Conservation (phyloP, 2,329 filamentous ascomycete species). For the Emmonsia crescens region DNA sequence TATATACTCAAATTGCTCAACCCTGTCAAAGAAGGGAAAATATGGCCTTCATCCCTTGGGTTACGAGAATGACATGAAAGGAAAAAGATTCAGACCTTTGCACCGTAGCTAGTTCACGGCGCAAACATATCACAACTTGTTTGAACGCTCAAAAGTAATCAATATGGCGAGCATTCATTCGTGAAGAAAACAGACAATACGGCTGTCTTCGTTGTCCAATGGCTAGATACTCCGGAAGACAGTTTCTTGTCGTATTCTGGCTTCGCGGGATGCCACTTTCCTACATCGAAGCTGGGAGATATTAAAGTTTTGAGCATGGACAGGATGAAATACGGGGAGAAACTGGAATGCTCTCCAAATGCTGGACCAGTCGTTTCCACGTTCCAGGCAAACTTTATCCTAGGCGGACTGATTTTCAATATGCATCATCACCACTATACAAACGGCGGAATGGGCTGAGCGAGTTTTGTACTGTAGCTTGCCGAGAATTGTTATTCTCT, state of each 20-base stretch:
- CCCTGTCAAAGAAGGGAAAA: too few species aligned
- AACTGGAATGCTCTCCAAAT: neutral
- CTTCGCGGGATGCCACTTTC: neutral
- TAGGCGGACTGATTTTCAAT: slow-evolving; percentile 26
- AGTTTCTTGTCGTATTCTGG: neutral
- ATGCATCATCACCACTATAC: slow-evolving; percentile 36
- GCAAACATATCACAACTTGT: too few species aligned
- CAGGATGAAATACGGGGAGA: neutral
- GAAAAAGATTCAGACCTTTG: too few species aligned
- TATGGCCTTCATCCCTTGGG: too few species aligned
- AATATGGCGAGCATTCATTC: neutral
- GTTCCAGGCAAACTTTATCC: neutral
- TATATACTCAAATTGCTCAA: too few species aligned
- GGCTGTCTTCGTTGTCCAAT: neutral
- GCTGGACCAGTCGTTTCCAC: neutral
- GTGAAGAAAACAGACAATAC: neutral
- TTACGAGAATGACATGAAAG: too few species aligned
- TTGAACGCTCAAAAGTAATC: neutral
- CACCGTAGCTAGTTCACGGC: too few species aligned
- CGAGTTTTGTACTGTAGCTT: slow-evolving; percentile 28
- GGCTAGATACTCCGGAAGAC: neutral
- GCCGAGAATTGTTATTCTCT: slow-evolving; percentile 35
- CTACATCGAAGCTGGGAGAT: too few species aligned
- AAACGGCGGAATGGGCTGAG: slow-evolving; percentile 36
- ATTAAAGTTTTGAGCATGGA: too few species aligned